phyloP scores from a whole-genome alignment of 495 filamentous ascomycete species.

The Xylaria scruposa region DNA sequence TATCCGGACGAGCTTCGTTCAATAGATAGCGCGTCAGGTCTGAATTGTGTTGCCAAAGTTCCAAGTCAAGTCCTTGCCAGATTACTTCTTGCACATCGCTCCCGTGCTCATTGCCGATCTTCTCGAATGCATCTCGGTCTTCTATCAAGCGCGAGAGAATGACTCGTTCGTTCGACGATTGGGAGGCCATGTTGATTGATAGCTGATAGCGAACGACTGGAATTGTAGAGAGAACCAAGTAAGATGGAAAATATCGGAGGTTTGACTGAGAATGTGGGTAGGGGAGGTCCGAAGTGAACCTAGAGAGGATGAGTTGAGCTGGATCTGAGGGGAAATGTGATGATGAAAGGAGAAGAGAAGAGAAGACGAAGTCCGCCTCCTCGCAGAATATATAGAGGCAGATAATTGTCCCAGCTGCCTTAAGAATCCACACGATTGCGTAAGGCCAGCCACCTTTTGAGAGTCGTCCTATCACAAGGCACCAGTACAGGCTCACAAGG shows the following conservation, averaged over 20 bases:
- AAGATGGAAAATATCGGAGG: neutral
- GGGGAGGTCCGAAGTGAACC: neutral
- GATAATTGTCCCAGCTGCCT: neutral
- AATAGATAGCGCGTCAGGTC: too few relatives aligned
- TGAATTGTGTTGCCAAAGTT: neutral
- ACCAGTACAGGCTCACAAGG: too few relatives aligned
- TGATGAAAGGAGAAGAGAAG: neutral
- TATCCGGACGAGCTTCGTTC: neutral
- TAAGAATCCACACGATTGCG: neutral
- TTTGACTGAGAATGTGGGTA: neutral
- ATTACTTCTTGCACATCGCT: neutral
- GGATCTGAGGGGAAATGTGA: neutral
- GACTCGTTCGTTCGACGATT: neutral
- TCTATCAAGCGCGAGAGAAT: neutral
- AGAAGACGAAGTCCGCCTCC: neutral
- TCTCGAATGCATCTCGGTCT: neutral
- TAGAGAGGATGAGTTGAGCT: neutral
- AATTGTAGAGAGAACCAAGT: neutral
- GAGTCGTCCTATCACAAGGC: too few relatives aligned
- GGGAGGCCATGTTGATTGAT: neutral
- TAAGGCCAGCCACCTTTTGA: neutral
- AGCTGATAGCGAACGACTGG: neutral
- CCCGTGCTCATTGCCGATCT: neutral
- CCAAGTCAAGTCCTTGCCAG: neutral
- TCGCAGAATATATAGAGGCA: neutral